Base-by-base conservation (phyloP, 768 basidiomycete species). In the Boletus huronensis region DNA sequence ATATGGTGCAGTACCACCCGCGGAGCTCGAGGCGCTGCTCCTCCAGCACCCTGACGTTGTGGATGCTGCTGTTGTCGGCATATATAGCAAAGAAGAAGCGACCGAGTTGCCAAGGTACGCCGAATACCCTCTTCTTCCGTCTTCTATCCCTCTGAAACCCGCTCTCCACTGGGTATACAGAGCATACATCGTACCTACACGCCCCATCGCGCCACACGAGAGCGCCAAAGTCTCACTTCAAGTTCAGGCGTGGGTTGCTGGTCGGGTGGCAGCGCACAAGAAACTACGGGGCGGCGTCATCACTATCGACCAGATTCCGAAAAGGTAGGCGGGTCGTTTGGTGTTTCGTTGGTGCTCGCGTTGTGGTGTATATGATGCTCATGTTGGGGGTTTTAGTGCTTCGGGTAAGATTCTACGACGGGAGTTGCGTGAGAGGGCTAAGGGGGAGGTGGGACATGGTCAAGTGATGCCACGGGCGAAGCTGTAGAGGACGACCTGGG, bases 351-450 rank as follows among this genome's bases (percentile, higher is more conserved):
- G 28, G 35, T 25, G 28, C 7, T 29, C 17, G 42, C 13, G 7
- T 39, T 35, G 23, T n/a, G 9, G 17, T 36, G 5, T 19, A 6
- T 17, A 6, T 17, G 40, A 32, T 41, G 25, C 52, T 47, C 56
- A 64, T 23, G 2, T 40, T 8, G 17, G 11, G 11, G 36, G 9
- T 2, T 14, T 25, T 56, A 93, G 90, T 60, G 84, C 91, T 31
- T 81, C 90, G 50, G 93, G 93, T 3, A 95, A 96, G 72, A 97
- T 97, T 63, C 70, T 95, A 31, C 79, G 92, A 42, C 80, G 88
- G 25, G 82, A 92, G 58, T 74, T 95, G 40, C 79, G 90, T 11
- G 88, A 85, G 4, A 70, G 75, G 43, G 88, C 85, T 0, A 84
- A 84, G 64, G 69, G 74, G 41, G 88, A 90, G 52, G 38, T 62